phyloP scores from a whole-genome alignment of 139 green algal species.

The Picochlorum sp. region DNA sequence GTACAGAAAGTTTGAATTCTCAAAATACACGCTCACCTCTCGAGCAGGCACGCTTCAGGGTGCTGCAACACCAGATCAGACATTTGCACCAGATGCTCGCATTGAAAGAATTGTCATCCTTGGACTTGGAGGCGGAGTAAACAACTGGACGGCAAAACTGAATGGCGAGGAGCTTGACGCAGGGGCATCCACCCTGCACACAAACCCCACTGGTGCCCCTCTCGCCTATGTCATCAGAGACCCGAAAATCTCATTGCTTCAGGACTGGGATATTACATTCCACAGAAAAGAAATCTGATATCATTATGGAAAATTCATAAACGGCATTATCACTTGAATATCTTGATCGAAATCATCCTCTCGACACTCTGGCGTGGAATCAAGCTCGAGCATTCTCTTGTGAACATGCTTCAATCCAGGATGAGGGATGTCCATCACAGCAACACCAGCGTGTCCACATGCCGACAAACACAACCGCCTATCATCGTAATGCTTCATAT shows the following conservation, averaged over 20 bases:
- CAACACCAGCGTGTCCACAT: constrained; percentile 31
- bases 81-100: background rate
- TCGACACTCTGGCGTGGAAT: constrained; percentile 13
- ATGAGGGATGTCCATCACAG: constrained; percentile 38
- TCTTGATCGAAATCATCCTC: background rate
- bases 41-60: background rate
- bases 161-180: background rate
- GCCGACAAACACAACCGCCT: constrained; percentile 37
- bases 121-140: constrained; percentile 20
- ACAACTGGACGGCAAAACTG: constrained; percentile 7
- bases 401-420: constrained; percentile 36
- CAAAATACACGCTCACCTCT: background rate
- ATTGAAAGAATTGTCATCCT: constrained; percentile 40
- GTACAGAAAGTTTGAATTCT: constrained; percentile 8
- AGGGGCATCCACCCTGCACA: background rate
- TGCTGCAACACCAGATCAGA: background rate
- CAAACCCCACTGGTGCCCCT: too few relatives aligned
- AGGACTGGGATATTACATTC: background rate
- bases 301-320: constrained; percentile 10
- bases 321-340: background rate
- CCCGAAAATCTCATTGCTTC: background rate
- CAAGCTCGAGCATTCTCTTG: constrained; percentile 19
- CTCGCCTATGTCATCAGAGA: too few relatives aligned
- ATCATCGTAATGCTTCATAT: constrained; percentile 54
- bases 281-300: too few relatives aligned